phyloP scores from a whole-genome alignment of 495 filamentous ascomycete genomes.

The Hyaloscypha variabilis region DNA sequence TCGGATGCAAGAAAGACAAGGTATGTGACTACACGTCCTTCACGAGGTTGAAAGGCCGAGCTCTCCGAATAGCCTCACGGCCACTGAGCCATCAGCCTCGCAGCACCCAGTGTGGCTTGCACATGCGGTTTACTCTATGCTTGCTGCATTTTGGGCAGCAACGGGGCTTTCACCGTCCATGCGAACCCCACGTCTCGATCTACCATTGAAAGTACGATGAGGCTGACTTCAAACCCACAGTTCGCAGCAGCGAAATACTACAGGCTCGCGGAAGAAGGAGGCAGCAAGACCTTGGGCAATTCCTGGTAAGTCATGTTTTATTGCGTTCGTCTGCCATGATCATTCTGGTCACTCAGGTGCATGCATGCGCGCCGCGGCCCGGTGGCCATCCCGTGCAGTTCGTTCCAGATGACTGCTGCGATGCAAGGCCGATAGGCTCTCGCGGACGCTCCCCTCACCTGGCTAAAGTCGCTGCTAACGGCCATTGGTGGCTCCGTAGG shows the following conservation, averaged over 20 bases:
- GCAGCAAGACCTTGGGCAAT: constrained; percentile 89
- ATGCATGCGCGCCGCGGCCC: constrained; percentile 8
- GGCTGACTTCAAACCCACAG: constrained; percentile 29
- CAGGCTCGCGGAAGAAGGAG: constrained; percentile 85
- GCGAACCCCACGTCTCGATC: constrained; percentile 21
- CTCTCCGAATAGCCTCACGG: constrained; percentile 32
- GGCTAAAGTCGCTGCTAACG: constrained; percentile 26
- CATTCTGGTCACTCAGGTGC: constrained; percentile 18
- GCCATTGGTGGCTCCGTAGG: constrained; percentile 51
- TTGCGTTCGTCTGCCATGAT: constrained; percentile 10
- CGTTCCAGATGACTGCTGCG: constrained; percentile 32
- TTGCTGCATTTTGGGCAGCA: constrained; percentile 40
- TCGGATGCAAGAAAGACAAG: constrained; percentile 96
- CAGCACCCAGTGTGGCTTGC: constrained; percentile 28
- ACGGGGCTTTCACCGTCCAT: constrained; percentile 31
- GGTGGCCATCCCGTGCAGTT: constrained; percentile 26
- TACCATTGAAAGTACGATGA: constrained; percentile 25
- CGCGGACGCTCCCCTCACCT: constrained; percentile 4
- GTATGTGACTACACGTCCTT: constrained; percentile 54
- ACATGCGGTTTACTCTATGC: constrained; percentile 20
- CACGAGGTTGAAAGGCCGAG: constrained; percentile 12
- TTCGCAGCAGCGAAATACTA: constrained; percentile 80
- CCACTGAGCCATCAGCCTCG: constrained; percentile 32
- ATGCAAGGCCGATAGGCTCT: constrained; percentile 29
- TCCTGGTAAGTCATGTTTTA: constrained; percentile 74